Evolutionary conservation across 441 rosid genomes (phyloP).

Genomic region (Pelargonium fulgidum): DNA sequence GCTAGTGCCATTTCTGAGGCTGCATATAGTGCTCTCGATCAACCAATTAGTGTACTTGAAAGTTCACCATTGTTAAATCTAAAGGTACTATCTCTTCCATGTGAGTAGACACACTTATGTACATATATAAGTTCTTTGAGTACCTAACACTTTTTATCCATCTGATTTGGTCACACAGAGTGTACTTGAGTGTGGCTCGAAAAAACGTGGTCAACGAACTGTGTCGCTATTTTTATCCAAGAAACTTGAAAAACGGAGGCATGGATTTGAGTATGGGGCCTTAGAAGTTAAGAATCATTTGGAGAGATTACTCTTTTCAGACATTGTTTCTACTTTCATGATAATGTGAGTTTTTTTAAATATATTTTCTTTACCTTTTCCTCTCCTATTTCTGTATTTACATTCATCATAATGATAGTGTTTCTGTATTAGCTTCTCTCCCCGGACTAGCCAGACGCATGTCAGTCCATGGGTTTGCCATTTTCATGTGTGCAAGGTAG

Average conservation of each 20-base stretch:
- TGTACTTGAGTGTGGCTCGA: constrained; percentile 82
- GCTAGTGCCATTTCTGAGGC: constrained; percentile 94
- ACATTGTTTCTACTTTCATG: constrained; percentile 59
- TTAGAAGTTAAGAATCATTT: constrained; percentile 68
- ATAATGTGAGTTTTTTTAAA: constrained; percentile 57
- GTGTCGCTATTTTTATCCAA: constrained; percentile 69
- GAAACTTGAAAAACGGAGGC: constrained; percentile 63
- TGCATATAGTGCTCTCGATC: constrained; percentile 94
- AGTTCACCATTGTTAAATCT: constrained; percentile 84
- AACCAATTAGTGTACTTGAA: constrained; percentile 87
- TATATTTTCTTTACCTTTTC: constrained; percentile 4
- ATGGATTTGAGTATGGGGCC: constrained; percentile 84
- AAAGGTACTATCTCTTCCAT: constrained; percentile 50
- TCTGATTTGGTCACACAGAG: constrained; percentile 49
- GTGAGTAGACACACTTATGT: background rate
- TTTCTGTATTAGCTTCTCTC: constrained; percentile 51
- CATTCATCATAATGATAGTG: constrained; percentile 16
- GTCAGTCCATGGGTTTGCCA: constrained; percentile 87
- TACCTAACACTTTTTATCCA: constrained; percentile 18
- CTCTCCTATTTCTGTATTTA: constrained; percentile 3
- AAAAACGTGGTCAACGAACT: constrained; percentile 48
- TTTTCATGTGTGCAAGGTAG: constrained; percentile 72
- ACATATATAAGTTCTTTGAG: background rate
- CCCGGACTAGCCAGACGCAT: constrained; percentile 29
- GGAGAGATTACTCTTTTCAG: constrained; percentile 66